Base-by-base conservation (phyloP, 2,329 filamentous ascomycete species). In the Pyrenochaeta sp. region DNA sequence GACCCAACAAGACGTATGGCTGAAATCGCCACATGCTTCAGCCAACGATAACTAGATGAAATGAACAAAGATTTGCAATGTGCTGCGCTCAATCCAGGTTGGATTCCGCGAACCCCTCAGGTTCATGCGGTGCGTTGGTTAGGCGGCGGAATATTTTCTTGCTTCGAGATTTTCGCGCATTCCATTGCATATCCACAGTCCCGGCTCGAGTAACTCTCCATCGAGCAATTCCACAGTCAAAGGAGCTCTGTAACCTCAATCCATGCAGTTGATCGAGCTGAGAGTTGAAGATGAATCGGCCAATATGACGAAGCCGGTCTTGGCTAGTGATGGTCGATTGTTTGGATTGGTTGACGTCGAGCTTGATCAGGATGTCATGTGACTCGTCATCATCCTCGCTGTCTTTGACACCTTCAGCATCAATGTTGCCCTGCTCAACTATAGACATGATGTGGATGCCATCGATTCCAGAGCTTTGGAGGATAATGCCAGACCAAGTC, bases 171-270 rank as follows among this genome's bases (percentile, higher is more conserved):
- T 49, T 33, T 5, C 36, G 4, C 29, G 15, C 37, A n/a, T 41
- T 49, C 45, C 45, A 49, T n/a, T 31, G 20, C 37, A 41, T 49
- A 20, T 49, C 36, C 14, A 49, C 45, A 15, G 21, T 39, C 1
- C 45, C 45, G 17, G 21, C 17, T 29, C 36, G 18, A 10, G 27
- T 31, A 27, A 49, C 45, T 12, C 23, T 33, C 45, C 45, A 49
- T 6, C 15, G n/a, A 12, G 45, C 45, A 7, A 49, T 18, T 9
- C 45, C 45, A n/a, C 23, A 20, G n/a, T 23, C 18, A 6, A 49
- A 49, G 9, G 12, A 17, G 18, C 36, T 36, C 20, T 49, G 17
- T 7, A 49, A 20, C 12, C 21, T 49, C n/a, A 49, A 36, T 17
- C 15, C 29, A 10, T 9, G 12, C 29, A 4, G 41, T 11, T 49